Base-by-base conservation (phyloP, 2,329 filamentous ascomycete species). In the Fusarium lyarnte region DNA sequence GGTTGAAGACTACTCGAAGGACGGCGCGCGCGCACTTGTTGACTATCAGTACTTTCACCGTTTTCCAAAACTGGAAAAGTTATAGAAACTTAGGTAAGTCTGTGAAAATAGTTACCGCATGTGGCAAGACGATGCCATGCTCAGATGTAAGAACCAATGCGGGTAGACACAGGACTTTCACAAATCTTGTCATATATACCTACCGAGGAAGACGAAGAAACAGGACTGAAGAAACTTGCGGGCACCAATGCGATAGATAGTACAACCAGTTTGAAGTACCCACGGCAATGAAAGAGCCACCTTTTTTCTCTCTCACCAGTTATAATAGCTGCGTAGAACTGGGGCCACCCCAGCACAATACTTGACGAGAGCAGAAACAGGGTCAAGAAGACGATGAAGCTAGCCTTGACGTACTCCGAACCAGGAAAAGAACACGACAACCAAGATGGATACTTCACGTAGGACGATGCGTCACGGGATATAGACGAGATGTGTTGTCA, bases 381-480 rank as follows among this genome's bases (percentile, higher is more conserved):
- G n/a, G 8, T 39, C 21, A 27, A 46, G 36, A 29, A 29, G 33
- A 39, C 17, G 25, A 46, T 33, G 25, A 19, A 23, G 29, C 58
- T 17, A 39, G 12, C 25, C 25, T 23, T 35, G 36, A 49, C 21
- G 33, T 39, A 39, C 23, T 35, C 14, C 42, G 27, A 52, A 38
- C 29, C 41, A 46, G 49, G 27, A 9, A 25, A 25, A 43, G 21
- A 43, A 59, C n/a, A 58, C 13, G 35, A 11, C 19, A 23, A 43
- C 13, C 29, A 33, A 54, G 25, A 63, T 46, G 51, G 21, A 27
- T 35, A 52, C 38, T 16, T 54, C 29, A 29, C 19, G 66, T 68
- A 60, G 51, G 51, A 47, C 54, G 35, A 52, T 60, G 41, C 42
- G 43, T 73, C 70, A 71, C 66, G 63, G 62, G 70, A 74, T 33